phyloP scores from a whole-genome alignment of 495 filamentous ascomycete genomes.

The Apodospora peruviana region DNA sequence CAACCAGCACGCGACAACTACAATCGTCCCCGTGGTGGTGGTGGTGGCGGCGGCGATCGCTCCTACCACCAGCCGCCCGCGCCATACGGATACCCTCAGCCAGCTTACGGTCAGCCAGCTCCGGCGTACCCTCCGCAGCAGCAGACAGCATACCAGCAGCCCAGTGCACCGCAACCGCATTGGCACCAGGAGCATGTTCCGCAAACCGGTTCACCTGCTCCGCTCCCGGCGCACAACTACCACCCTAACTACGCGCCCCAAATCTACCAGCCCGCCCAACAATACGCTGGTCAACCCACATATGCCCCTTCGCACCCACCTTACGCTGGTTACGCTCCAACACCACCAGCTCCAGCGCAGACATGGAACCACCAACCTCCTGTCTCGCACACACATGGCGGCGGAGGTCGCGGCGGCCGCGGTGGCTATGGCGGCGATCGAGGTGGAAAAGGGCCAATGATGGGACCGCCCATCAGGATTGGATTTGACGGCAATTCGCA shows the following conservation, averaged over 20 bases:
- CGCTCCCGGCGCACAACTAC: slow-evolving; percentile 42
- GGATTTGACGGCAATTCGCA: slow-evolving; percentile 45
- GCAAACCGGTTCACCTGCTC: slow-evolving; percentile 19
- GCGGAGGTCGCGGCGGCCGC: slow-evolving; percentile 47
- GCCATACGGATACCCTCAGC: slow-evolving; percentile 20
- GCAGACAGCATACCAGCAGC: slow-evolving; percentile 21
- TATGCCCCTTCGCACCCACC: slow-evolving; percentile 22
- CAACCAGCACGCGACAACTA: slow-evolving; percentile 29
- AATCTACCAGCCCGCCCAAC: slow-evolving; percentile 28
- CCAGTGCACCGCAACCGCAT: slow-evolving; percentile 20
- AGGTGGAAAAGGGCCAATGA: slow-evolving; percentile 42
- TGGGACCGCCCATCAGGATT: slow-evolving; percentile 55
- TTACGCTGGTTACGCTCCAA: slow-evolving; percentile 28
- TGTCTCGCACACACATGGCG: slow-evolving; percentile 37
- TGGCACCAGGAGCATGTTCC: slow-evolving; percentile 19
- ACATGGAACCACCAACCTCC: slow-evolving; percentile 37
- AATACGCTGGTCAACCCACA: slow-evolving; percentile 18
- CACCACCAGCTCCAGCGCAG: slow-evolving; percentile 27
- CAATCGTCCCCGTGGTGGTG: slow-evolving; percentile 29
- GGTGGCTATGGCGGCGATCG: slow-evolving; percentile 46
- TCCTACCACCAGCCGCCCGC: slow-evolving; percentile 23
- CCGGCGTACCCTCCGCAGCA: slow-evolving; percentile 15
- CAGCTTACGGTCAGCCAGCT: slow-evolving; percentile 12
- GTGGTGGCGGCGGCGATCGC: slow-evolving; percentile 29
- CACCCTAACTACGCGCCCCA: slow-evolving; percentile 50